phyloP scores from a whole-genome alignment of 345 rosid species.

The Rhodomyrtus tomentosa region DNA sequence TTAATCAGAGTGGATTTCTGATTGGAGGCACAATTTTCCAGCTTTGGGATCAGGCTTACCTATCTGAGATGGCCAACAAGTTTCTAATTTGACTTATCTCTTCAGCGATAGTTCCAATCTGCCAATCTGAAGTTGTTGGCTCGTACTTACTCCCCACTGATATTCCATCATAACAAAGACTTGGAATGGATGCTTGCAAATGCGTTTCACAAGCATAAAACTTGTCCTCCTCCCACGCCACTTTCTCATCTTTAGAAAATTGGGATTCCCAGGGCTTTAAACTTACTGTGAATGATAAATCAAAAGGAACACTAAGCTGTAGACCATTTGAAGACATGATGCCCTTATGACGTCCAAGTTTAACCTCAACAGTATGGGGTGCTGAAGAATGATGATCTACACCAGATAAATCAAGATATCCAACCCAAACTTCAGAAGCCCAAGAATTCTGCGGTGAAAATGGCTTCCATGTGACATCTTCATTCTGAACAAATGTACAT shows the following conservation, averaged over 20 bases:
- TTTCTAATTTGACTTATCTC: constrained; percentile 53
- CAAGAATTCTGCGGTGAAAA: constrained; percentile 23
- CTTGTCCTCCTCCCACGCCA: constrained; percentile 53
- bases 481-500: constrained; percentile 18
- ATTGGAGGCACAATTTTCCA: not conserved
- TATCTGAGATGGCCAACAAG: constrained; percentile 30
- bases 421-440: constrained; percentile 54
- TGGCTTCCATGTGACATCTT: constrained; percentile 55
- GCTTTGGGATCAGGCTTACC: constrained; percentile 26
- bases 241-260: constrained; percentile 12
- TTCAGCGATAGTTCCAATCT: constrained; percentile 25
- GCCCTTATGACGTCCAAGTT: constrained; percentile 54
- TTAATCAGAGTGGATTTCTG: not conserved
- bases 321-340: constrained; percentile 53
- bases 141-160: constrained; percentile 15
- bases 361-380: constrained; percentile 35
- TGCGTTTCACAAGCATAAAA: constrained; percentile 25
- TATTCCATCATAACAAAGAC: constrained; percentile 17
- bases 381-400: constrained; percentile 12
- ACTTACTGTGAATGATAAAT: constrained; percentile 32
- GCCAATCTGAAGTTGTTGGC: constrained; percentile 41
- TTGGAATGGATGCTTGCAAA: constrained; percentile 20
- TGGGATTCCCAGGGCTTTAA: constrained; percentile 10
- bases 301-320: constrained; percentile 25
- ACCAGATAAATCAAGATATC: constrained; percentile 25